Base-by-base conservation (phyloP, 805 yeast species). In the Wickerhamomyces subpelliculosus region DNA sequence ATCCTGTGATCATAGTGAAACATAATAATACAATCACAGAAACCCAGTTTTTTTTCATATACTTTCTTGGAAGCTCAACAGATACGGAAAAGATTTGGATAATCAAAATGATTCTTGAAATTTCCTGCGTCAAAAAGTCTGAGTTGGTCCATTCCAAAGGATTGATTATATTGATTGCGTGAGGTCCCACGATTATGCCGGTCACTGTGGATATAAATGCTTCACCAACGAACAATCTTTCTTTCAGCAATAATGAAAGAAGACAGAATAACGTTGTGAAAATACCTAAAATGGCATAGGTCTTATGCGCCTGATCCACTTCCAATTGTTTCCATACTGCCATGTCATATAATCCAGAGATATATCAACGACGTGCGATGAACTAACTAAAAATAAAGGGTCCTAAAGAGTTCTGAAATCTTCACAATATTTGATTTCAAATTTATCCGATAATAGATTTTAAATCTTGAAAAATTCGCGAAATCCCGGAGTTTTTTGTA, bases 41-140 rank as follows among this genome's bases (percentile, higher is more conserved):
- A 9, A 72, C 48, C 86, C 90, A 81, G 56, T 89, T 96, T 43
- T 73, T 75, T 46, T 78, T 68, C 89, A 89, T 84, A 58, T 89
- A 88, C 56, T 83, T 84, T 40, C 84, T 75, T n/a, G 97, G 97
- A 59, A 88, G 65, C 59, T 88, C 97, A 24, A 88, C 97, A 2
- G 96, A 95, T 16, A 86, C 95, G 8, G 96, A 96, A 52, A 88
- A 90, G 48, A 88, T 84, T 64, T 88, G 96, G 37, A 88, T 75
- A 54, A 90, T 80, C 49, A 88, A 65, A 4, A 87, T 90, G 12
- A 88, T 75, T 38, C 96, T 71, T 39, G 90, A 80, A 11, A 89
- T 68, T 52, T 88, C 97, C 45, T 86, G 64, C 0, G 96, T 87
- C 45, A 89, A 75, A 36, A 70, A 69, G 57, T 89, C 96, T 1